Base-by-base conservation (phyloP, 768 basidiomycete genomes). In the Mycena galopus region DNA sequence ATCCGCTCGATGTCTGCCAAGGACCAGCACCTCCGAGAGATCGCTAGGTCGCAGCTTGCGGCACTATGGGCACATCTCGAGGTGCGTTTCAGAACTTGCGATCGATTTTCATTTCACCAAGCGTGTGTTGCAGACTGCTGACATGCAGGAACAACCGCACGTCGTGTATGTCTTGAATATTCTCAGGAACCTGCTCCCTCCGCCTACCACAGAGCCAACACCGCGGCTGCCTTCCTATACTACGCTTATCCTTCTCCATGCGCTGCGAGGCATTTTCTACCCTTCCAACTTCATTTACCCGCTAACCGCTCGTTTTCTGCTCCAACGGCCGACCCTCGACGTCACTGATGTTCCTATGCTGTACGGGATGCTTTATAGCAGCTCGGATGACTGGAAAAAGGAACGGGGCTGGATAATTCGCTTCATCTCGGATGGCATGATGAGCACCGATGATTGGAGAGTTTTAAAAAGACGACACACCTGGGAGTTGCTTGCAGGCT, bases 281-380 rank as follows among this genome's bases (percentile, higher is more conserved):
- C 96, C 97, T 0, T 92, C 94, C 2, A 92, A 93, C 61, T 94
- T 96, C 80, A 91, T 95, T 53, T 99, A 97, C 78, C 96, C 97
- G 0, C 83, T 93, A 19, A 94, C 93, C 0, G 91, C 94, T 1
- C 89, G 94, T 6, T 98, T 98, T 86, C 88, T 99, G 7, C 88
- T 99, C 0, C 96, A 98, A 81, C 90, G 97, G 2, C 92, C 96
- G 0, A 88, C 91, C 65, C 83, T 98, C 9, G 97, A 98, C 77
- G 83, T 84, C 1, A 84, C 83, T 1, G 97, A 98, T 77, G 94
- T 98, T 0, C 97, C 97, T 0, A 91, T 98, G 91, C 82, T 99
- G 6, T 98, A 95, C 77, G 86, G 86, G 14, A 92, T 97, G 91
- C 85, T 98, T 4, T 98, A 96, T 79, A 95, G 93, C 75, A 88